Conservation (phyloP, 2,329 filamentous ascomycete genomes). For the Diaporthe australafricana region DNA sequence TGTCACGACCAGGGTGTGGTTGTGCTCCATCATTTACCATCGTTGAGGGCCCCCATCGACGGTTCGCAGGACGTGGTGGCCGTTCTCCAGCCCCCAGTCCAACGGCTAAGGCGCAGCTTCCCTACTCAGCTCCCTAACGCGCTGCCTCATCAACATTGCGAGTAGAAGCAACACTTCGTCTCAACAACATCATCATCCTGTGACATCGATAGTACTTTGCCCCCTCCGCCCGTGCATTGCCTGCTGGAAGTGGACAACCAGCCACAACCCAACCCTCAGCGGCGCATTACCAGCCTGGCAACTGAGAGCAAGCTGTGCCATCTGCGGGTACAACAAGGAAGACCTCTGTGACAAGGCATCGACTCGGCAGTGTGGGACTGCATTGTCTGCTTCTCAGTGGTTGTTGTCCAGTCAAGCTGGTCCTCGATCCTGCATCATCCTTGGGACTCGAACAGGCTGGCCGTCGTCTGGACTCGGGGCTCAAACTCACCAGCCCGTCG, state of each 20-base stretch:
- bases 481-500: constrained; percentile 25
- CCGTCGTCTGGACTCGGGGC: constrained; percentile 22
- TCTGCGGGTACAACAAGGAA: constrained; percentile 1
- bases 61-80: neutral
- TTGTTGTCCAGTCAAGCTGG: constrained; percentile 8
- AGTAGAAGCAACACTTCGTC: neutral
- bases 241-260: constrained; percentile 11
- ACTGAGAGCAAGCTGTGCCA: neutral
- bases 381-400: constrained; percentile 29
- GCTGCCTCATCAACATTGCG: constrained; percentile 7
- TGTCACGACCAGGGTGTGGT: neutral
- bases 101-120: constrained; percentile 8
- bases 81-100: neutral
- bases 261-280: neutral
- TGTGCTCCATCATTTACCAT: neutral
- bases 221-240: neutral
- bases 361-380: neutral
- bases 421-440: constrained; percentile 35
- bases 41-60: neutral
- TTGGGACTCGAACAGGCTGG: constrained; percentile 23
- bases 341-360: constrained; percentile 15
- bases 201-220: neutral
- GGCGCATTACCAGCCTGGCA: constrained; percentile 7
- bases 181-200: neutral
- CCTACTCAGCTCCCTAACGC: neutral